Evolutionary conservation across 2,329 filamentous ascomycete genomes (phyloP), one percentile per base, ranked within the genome.

Genomic region (Scolecobasidium constrictum): DNA sequence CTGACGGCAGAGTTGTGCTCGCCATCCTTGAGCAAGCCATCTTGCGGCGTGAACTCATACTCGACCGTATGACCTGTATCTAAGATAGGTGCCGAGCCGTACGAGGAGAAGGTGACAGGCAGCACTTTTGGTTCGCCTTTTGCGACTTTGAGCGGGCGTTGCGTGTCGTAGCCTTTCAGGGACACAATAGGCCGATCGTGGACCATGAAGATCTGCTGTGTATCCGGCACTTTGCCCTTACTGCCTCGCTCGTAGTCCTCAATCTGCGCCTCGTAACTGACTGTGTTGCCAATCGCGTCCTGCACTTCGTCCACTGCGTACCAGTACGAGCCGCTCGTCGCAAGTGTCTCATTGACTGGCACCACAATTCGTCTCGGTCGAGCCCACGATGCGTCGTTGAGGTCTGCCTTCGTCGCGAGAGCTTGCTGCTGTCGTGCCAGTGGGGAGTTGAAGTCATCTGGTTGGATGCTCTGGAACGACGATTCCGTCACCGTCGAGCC

Each of bases 271-370:
- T 73, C 67, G 56, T 94, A 98, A 49, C 79, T 83, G 46, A 88
- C 80, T 28, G 82, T 66, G 53, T 98, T 98, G 37, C 88, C 88
- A 51, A 88, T 83, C 2, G 79, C 90, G 65, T 98, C 92, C 46
- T 86, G 78, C 6, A 98, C 86, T 59, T 95, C 86, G 51, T 95
- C 86, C 42, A 98, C 79, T 1, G 83, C 81, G 57, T 96, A 98
- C 47, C 83, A 72, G 88, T 90, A 96, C 41, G 78, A 73, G 13
- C 90, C 92, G 40, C 82, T 75, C 5, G 72, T 72, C 38, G 77
- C 77, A 65, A 98, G 78, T 4, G 88, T 88, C 61, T 98, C 93
- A 55, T 94, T 96, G 44, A 98, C 66, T 4, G 86, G 79, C 16
- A 98, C 86, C 7, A 73, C 73, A 26, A 98, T 78, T 33, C 68